Evolutionary conservation across 2,329 filamentous ascomycete genomes (phyloP).

Genomic region (Ophiocordyceps camponoti-floridani): DNA sequence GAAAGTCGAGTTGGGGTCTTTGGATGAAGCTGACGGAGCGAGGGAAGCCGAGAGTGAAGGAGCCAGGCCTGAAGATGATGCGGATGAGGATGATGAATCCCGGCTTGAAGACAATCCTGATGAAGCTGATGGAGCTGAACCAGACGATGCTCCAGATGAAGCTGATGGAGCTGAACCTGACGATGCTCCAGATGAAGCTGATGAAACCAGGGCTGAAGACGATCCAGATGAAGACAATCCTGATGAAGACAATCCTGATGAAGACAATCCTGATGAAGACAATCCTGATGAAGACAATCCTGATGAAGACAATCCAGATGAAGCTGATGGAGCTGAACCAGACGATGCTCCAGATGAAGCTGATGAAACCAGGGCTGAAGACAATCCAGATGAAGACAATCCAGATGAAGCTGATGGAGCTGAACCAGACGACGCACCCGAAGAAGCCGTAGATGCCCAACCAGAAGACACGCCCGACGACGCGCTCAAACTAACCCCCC

Average conservation of each 20-base stretch:
- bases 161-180: background rate
- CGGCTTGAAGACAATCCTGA: background rate
- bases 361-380: background rate
- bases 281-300: too few species aligned
- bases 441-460: too few species aligned
- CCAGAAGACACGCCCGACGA: background rate
- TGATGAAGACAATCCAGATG: background rate
- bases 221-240: background rate
- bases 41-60: background rate
- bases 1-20: background rate
- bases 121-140: background rate
- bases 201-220: background rate
- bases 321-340: background rate
- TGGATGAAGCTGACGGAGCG: background rate
- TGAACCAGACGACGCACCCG: background rate
- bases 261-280: background rate
- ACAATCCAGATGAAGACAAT: too few species aligned
- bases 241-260: background rate
- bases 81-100: background rate
- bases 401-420: background rate
- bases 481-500: too few species aligned
- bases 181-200: background rate
- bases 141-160: background rate
- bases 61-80: background rate
- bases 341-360: background rate